Base-by-base conservation (phyloP, 2,329 filamentous ascomycete species). In the Monilinia aucupariae region DNA sequence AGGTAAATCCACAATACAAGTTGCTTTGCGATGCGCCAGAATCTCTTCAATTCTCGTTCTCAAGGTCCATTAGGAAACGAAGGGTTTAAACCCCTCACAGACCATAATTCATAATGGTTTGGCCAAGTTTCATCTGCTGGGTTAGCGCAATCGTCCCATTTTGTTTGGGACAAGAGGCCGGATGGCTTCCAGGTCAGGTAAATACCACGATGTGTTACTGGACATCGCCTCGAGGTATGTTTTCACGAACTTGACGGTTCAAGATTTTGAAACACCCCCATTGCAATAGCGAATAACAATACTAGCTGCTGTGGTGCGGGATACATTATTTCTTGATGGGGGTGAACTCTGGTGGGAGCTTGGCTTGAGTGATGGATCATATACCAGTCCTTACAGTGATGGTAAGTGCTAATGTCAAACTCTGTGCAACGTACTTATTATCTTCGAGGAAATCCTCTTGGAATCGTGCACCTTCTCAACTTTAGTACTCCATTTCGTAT, bases 311-410 rank as follows among this genome's bases (percentile, higher is more conserved):
- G 74, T 85, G 3, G 74, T 89, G 43, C 80, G 80, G 49, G 85
- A 89, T 68, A 85, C 80, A 2, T 75, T 88, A 20, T 89, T 87
- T 70, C 73, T 90, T 27, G 86, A 90, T 71, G 87, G 87, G 45
- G 87, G 87, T 4, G 66, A 71, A 49, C 72, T 87, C 13, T 78
- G 66, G 64, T 88, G 85, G 84, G 66, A 75, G 41, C 78, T 79
- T 3, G 80, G 79, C 13, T 68, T 82, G 58, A 72, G 76, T 2
- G 77, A 83, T 68, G 83, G 81, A 3, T 65, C 69, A 7, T 68
- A 68, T 50, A 74, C 73, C 0, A 63, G 63, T 9, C 13, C 30
- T 22, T 1, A 6, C 2, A 66, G 66, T 32, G 78, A 82, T 67
- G 73, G 84, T 85, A 73, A 71, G 77, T 17, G 22, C 17, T 10